Conservation (phyloP, 352 stramenopile genomes). For the Halophytophthora batemanensis region DNA sequence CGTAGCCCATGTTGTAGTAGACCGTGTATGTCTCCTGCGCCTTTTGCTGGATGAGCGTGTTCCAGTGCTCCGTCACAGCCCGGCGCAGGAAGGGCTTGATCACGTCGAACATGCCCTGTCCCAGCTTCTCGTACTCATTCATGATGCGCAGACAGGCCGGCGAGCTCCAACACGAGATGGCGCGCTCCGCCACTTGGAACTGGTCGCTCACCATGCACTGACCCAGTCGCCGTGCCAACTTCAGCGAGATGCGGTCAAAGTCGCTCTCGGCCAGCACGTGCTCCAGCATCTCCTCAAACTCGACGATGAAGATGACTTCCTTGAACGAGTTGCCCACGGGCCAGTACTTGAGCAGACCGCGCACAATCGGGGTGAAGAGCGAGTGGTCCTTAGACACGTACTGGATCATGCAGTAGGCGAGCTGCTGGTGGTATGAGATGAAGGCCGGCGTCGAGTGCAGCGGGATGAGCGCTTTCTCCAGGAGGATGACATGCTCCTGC, state of each 20-base stretch:
- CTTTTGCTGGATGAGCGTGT: constrained; percentile 83
- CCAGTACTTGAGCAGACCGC: constrained; percentile 81
- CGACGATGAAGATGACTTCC: constrained; percentile 87
- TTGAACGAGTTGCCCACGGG: constrained; percentile 87
- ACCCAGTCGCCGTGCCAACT: constrained; percentile 61
- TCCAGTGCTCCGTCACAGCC: constrained; percentile 68
- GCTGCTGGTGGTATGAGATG: constrained; percentile 85
- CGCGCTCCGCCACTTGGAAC: constrained; percentile 82
- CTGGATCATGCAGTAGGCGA: constrained; percentile 90
- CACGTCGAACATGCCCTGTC: constrained; percentile 79
- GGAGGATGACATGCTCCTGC: constrained; percentile 80
- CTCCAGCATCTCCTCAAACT: constrained; percentile 88
- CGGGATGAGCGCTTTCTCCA: constrained; percentile 83
- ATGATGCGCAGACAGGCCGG: constrained; percentile 81
- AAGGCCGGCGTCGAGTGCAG: constrained; percentile 84
- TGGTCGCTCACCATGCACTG: constrained; percentile 81
- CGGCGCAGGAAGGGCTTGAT: constrained; percentile 70
- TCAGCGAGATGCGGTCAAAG: constrained; percentile 62
- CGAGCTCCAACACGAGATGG: constrained; percentile 82
- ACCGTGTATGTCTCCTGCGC: constrained; percentile 83
- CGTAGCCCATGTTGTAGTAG: constrained; percentile 90
- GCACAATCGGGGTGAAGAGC: constrained; percentile 80
- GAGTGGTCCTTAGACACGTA: constrained; percentile 88
- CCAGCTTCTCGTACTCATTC: constrained; percentile 88
- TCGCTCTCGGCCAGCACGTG: constrained; percentile 78